Base-by-base conservation (phyloP, 2,329 filamentous ascomycete genomes). In the Penicillium polonicum region DNA sequence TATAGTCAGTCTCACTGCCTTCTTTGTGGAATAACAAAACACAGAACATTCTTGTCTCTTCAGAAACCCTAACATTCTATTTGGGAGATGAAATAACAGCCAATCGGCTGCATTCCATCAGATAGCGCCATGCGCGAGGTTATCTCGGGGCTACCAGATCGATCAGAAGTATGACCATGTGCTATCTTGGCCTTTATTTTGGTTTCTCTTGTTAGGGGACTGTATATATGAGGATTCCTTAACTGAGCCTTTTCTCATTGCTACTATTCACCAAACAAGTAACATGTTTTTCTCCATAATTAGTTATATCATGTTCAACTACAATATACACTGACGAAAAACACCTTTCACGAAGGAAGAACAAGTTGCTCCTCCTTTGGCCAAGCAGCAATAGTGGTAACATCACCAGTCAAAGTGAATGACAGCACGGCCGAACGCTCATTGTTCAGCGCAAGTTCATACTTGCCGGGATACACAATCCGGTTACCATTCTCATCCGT, bases 391-490 rank as follows among this genome's bases (percentile, higher is more conserved):
- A 78, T 57, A 7, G 70, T 67, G 1, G 61, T 67, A 25, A 65
- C 67, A 13, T 68, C 61, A 0, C 75, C 75, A 4, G 68, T 71
- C 65, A 77, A 63, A 0, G 65, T 70, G 21, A 78, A 72, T 7
- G 60, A 55, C 13, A 69, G 46, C 7, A 74, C 70, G 10, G 71
- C 71, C 3, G 67, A 72, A 13, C 73, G 65, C 59, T 79, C 75
- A 58, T 71, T 72, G 54, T 79, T 77, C 57, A 79, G 48, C 13
- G 74, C 70, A 61, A 79, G 48, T 44, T 73, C 69, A 61, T 79
- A 79, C 10, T 68, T 70, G 0, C 77, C 77, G 7, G 77, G 76
- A 46, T 76, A 79, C 19, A 79, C 52, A 12, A 78, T 65, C 7
- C 68, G 64, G 51, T 78, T 73, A 1, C 77, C 77, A 9, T 64